Base-by-base conservation (phyloP, 768 basidiomycete species). In the Kwoniella dendrophila region DNA sequence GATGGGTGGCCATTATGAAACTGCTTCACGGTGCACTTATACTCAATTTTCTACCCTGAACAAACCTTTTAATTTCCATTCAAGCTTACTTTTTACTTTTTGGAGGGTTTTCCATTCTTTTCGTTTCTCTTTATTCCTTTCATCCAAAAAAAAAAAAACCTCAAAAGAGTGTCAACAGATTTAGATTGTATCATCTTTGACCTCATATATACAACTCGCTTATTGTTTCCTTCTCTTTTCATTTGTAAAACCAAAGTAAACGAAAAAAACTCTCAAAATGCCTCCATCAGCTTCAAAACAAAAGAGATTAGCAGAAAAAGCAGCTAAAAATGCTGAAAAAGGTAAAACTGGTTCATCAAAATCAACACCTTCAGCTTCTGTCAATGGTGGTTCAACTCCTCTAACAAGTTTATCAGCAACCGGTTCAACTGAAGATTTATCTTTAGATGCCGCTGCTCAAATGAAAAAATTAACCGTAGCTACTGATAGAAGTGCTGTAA, bases 291-390 rank as follows among this genome's bases (percentile, higher is more conserved):
- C 80, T 55, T 79, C 79, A 38, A 82, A 82, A 71, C 90, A 92
- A 80, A 97, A 97, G 80, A 87, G 95, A 49, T 85, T 96, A 59
- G 93, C 91, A 64, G 94, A 95, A 80, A 96, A 96, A 80, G 83
- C 86, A 57, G 83, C 88, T 10, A 88, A 83, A 72, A 78, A 66
- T 11, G 78, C 82, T 74, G 49, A 51, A 51, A 51, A 51, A 32
- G 80, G 55, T 83, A 10, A 75, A 65, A 56, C 68, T 24, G 60
- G 62, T 29, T 76, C 78, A 8, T 83, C 86, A 16, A 84, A 84
- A 12, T 81, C 83, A 75, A 79, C 84, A 30, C 88, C 90, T 3
- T 80, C 86, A 0, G 87, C 86, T 56, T 89, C 89, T 1, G 82
- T 83, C 27, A 83, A 83, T 59, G 77, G 85, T 1, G 81, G 81